Evolutionary conservation across 164 flowering plant species (phyloP).

Genomic region (Nymphaea thermarum): DNA sequence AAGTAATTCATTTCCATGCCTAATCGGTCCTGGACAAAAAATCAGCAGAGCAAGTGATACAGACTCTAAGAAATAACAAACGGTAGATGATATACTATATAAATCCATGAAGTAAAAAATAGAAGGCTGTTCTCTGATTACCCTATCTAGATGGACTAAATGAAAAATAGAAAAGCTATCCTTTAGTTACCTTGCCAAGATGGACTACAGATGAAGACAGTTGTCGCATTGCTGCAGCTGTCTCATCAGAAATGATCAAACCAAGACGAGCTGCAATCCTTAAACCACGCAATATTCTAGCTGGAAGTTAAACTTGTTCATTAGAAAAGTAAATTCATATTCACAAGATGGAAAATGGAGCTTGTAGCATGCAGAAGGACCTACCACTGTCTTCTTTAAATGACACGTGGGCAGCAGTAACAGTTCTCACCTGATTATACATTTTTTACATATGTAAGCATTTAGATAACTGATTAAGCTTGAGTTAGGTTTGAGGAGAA

Average conservation of each 20-base stretch:
- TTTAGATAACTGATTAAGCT: background rate
- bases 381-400: slow-evolving; percentile 82
- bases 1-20: slow-evolving; percentile 82
- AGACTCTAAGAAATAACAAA: background rate
- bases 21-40: slow-evolving; percentile 36
- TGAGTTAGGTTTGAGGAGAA: background rate
- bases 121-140: no score
- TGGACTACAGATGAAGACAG: slow-evolving; percentile 33
- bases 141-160: no score
- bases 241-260: slow-evolving; percentile 55
- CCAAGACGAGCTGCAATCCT: slow-evolving; percentile 92
- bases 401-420: slow-evolving; percentile 60
- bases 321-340: no score
- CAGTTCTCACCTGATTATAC: slow-evolving; percentile 51
- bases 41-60: background rate
- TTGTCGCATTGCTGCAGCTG: slow-evolving; percentile 43
- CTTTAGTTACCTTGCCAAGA: slow-evolving; percentile 41
- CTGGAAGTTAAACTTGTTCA: slow-evolving; percentile 22
- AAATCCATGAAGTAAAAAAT: background rate
- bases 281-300: slow-evolving; percentile 83
- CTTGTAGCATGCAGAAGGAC: slow-evolving; percentile 13
- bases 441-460: slow-evolving; percentile 7
- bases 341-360: background rate
- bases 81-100: background rate
- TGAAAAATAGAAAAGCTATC: background rate